Base-by-base conservation (phyloP, 2,329 filamentous ascomycete species). In the Aspergillus tubingensis region DNA sequence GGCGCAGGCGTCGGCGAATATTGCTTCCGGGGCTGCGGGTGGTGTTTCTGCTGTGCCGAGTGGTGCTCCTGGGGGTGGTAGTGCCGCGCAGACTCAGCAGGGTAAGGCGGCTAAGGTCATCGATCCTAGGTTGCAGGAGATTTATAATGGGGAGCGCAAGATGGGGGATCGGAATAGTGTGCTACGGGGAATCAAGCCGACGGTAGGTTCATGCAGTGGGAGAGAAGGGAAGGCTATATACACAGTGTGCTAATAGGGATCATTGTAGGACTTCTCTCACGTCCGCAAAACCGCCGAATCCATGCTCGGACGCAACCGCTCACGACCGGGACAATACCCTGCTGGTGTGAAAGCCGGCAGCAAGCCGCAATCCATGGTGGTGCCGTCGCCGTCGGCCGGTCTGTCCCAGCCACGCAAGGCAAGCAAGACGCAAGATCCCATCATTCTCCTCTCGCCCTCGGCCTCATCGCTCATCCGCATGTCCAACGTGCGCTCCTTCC, bases 371-470 rank as follows among this genome's bases (percentile, higher is more conserved):
- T 58, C 67, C 55, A 67, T 69, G 66, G 68, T 70, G 59, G 68
- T 70, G 58, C 73, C 72, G 50, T 69, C 73, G 10, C 73, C 77
- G 27, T 75, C 76, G 38, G 72, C 76, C 1, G 74, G 75, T 3
- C 72, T 78, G 25, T 71, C 77, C 3, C 70, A 76, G 50, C 65
- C 76, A 15, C 77, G 79, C 64, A 80, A 79, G 65, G 68, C 73
- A 61, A 69, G 66, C 69, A 83, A 85, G 54, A 80, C 84, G 38
- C 81, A 82, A 41, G 84, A 96, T 74, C 95, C 95, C 52, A 99
- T 99, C 78, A 97, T 99, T 75, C 88, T 99, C 27, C 88, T 99
- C 62, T 98, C 95, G 0, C 95, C 95, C 1, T 98, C 94, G 1
- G 95, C 94, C 10, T 97, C 94, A 2, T 96, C 93, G 1, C 87